A percentile compares a stretch with the other conserved stretches of the same genome.
These are phyloP conservation scores for Aphanoascus verrucosus DNA, from an alignment of 2,329 filamentous ascomycete species.

Conservation along the genomic window DNA sequence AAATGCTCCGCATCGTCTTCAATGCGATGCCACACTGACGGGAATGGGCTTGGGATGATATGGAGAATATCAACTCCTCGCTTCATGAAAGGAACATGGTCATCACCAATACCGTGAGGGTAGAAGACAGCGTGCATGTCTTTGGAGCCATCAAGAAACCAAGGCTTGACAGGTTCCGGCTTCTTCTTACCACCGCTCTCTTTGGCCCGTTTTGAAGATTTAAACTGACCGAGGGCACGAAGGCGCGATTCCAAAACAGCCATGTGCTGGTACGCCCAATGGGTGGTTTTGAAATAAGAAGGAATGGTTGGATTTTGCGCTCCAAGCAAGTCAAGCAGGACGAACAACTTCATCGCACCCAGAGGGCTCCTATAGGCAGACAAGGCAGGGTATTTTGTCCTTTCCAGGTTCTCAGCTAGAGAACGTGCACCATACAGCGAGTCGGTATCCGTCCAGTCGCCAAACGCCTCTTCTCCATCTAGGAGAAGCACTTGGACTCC, in stretches of 20 bases:
- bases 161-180: slow-evolving; percentile 36
- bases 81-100: slow-evolving; percentile 82
- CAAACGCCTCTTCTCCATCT: slow-evolving; percentile 91
- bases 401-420: slow-evolving; percentile 73
- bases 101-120: slow-evolving; percentile 55
- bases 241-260: slow-evolving; percentile 63
- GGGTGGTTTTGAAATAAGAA: slow-evolving; percentile 79
- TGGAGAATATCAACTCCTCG: slow-evolving; percentile 83
- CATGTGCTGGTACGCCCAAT: slow-evolving; percentile 82
- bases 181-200: slow-evolving; percentile 22
- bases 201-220: slow-evolving; percentile 46
- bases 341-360: slow-evolving; percentile 71
- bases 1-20: slow-evolving; percentile 75
- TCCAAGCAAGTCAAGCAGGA: slow-evolving; percentile 85
- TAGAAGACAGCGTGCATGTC: slow-evolving; percentile 38
- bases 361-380: slow-evolving; percentile 67
- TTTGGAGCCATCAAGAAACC: slow-evolving; percentile 57
- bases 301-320: slow-evolving; percentile 57
- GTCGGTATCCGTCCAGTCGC: slow-evolving; percentile 66
- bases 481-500: slow-evolving; percentile 83
- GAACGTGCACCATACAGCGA: slow-evolving; percentile 79
- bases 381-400: slow-evolving; percentile 54
- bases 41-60: slow-evolving; percentile 54
- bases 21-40: slow-evolving; percentile 69
- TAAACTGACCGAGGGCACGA: slow-evolving; percentile 54